Conservation (phyloP, 129 eudicot species). For the Logfia minima region DNA sequence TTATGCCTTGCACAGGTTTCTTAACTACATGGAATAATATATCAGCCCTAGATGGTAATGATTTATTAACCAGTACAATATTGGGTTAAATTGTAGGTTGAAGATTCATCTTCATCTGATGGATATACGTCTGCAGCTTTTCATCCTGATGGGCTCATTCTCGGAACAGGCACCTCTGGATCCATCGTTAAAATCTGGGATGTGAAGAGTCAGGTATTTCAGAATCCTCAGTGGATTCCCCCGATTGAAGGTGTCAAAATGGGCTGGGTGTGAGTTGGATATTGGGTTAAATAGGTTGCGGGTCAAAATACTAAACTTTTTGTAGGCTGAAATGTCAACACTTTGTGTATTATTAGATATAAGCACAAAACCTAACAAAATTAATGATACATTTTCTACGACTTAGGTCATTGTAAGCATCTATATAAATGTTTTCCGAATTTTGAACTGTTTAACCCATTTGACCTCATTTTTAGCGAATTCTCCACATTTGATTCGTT, state of each 20-base stretch:
- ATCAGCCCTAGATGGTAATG: neutral
- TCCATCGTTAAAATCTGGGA: slow-evolving; percentile 90
- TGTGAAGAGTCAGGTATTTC: slow-evolving; percentile 81
- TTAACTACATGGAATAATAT: slow-evolving; percentile 7
- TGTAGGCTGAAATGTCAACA: neutral
- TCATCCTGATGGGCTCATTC: slow-evolving; percentile 98
- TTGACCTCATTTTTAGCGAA: neutral
- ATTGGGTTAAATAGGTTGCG: neutral
- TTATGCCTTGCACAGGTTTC: slow-evolving; percentile 90
- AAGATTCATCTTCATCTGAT: slow-evolving; percentile 63
- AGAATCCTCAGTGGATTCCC: neutral
- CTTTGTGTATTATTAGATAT: neutral
- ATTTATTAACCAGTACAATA: slow-evolving; percentile 6
- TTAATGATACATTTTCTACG: neutral
- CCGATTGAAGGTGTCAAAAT: neutral
- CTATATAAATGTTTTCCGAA: neutral
- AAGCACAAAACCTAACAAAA: neutral
- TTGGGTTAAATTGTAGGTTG: slow-evolving; percentile 53
- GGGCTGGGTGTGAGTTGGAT: neutral
- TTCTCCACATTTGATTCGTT: neutral
- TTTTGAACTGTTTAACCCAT: neutral
- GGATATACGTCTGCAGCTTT: slow-evolving; percentile 98
- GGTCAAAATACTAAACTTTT: neutral
- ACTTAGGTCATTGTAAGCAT: neutral
- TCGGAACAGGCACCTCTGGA: slow-evolving; percentile 96